Evolutionary conservation across 129 eudicot genomes (phyloP).

Genomic region (Dittrichia graveolens): DNA sequence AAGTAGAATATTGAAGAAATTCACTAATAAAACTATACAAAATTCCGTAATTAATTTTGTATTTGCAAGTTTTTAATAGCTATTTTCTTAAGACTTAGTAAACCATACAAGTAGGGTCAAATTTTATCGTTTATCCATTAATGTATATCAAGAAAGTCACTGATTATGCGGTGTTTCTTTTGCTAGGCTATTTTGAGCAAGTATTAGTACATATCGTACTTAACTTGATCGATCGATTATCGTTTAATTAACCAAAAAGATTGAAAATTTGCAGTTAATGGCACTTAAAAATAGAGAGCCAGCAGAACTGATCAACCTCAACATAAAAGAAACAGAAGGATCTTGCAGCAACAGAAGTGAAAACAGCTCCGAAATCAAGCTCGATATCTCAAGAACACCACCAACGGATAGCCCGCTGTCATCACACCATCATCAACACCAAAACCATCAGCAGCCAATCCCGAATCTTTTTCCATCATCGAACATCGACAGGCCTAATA

Average conservation of each 20-base stretch:
- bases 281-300: constrained; percentile 83
- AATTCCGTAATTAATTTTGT: neutral
- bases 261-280: constrained; percentile 54
- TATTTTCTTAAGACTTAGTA: neutral
- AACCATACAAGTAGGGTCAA: constrained; percentile 13
- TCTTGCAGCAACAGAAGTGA: constrained; percentile 90
- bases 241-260: constrained; percentile 16
- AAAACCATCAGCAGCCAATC: constrained; percentile 39
- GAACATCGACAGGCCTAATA: constrained; percentile 43
- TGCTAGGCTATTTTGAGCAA: neutral
- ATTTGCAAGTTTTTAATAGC: constrained; percentile 1
- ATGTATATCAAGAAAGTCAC: constrained; percentile 15
- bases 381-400: constrained; percentile 76
- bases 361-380: constrained; percentile 87
- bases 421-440: constrained; percentile 40
- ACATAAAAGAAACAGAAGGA: constrained; percentile 90
- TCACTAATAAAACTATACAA: neutral
- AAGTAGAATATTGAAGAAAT: constrained; percentile 5
- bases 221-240: neutral
- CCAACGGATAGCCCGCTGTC: constrained; percentile 58
- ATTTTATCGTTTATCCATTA: constrained; percentile 28
- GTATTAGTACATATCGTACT: neutral
- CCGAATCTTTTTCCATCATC: constrained; percentile 61
- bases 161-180: constrained; percentile 21
- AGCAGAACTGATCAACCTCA: constrained; percentile 84